Base-by-base conservation (phyloP, 164 flowering plant genomes). In the Houttuynia cordata region DNA sequence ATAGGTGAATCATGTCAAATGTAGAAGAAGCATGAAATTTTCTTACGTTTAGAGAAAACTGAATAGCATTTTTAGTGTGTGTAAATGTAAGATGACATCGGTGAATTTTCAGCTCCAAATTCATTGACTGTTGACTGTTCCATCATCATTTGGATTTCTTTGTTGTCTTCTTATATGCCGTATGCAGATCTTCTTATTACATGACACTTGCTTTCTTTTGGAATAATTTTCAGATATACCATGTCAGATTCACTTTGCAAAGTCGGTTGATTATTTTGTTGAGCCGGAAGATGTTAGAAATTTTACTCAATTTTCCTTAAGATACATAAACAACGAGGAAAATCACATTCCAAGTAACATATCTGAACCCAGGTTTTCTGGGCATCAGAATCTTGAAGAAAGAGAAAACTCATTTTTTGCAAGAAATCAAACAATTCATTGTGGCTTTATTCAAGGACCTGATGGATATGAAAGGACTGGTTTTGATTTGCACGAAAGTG, bases 381-480 rank as follows among this genome's bases (percentile, higher is more conserved):
- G 97, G 57, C 94, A 86, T 71, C 97, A 83, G 71, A 93, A 87
- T 20, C 83, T 87, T 66, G 73, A 78, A 79, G 88, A 86, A 74
- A 85, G 97, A 76, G 96, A 93, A 64, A 73, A 68, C 41, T 82
- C 97, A 51, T 93, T 86, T 69, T 67, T 54, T 62, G 94, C 96
- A 39, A 76, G 62, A 62, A 76, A 81, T 70, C 97, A 93, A 70
- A 79, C 81, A 25, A 64, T 90, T 72, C 94, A 93, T 73, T 93
- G 99, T 79, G 99, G 97, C 60, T 90, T 93, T 74, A 87, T 93
- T 24, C 78, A 80, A 65, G 93, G 83, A 59, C 76, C 80, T 40
- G 74, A 72, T 40, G 87, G 80, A 51, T 79, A 61, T 51, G 74
- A 73, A 39, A 86, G 85, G 76, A 77, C 85, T 64, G 92, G 97